A percentile compares a stretch with the other conserved stretches of the same genome.
phyloP scores from a whole-genome alignment of 2,329 filamentous ascomycete species.

The Colletotrichum salicis region DNA sequence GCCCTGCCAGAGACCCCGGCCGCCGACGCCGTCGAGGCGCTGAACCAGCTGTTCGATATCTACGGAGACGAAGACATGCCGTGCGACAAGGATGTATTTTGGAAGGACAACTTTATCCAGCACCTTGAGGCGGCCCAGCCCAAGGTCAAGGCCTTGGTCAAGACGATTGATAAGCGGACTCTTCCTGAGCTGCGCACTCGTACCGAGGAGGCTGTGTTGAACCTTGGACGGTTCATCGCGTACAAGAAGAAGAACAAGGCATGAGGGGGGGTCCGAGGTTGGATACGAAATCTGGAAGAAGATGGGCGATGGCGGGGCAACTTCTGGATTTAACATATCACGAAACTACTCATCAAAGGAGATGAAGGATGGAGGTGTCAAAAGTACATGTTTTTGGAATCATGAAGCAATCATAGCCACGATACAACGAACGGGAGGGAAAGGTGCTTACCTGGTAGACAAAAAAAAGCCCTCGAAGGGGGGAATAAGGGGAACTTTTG shows the following conservation, averaged over 20 bases:
- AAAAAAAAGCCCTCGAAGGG: not conserved
- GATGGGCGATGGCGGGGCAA: not conserved
- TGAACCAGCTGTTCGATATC: slow-evolving; percentile 75
- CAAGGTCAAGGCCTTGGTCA: slow-evolving; percentile 66
- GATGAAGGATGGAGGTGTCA: not conserved
- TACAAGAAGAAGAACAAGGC: slow-evolving; percentile 71
- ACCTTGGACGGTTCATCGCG: slow-evolving; percentile 69
- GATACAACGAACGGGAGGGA: slow-evolving; percentile 10
- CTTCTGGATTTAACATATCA: not conserved
- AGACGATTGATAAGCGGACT: slow-evolving; percentile 70
- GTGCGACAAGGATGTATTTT: slow-evolving; percentile 73
- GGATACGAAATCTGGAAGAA: slow-evolving; percentile 2
- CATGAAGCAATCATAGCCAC: slow-evolving; percentile 25
- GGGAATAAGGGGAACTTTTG: not conserved
- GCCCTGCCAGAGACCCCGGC: slow-evolving; percentile 62
- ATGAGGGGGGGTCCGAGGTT: slow-evolving; percentile 29
- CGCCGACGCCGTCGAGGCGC: slow-evolving; percentile 70
- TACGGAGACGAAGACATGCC: slow-evolving; percentile 70
- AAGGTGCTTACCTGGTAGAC: slow-evolving; percentile 29
- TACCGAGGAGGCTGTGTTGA: slow-evolving; percentile 70
- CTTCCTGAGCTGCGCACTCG: slow-evolving; percentile 66
- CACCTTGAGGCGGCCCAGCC: slow-evolving; percentile 66
- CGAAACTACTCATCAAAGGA: not conserved
- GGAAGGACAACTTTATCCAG: slow-evolving; percentile 68
- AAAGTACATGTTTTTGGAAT: slow-evolving; percentile 19